Percentiles rank a stretch among this genome's conserved stretches.
Evolutionary conservation across 2,329 filamentous ascomycete species (phyloP).

Genomic region (Aspergillus japonicus): DNA sequence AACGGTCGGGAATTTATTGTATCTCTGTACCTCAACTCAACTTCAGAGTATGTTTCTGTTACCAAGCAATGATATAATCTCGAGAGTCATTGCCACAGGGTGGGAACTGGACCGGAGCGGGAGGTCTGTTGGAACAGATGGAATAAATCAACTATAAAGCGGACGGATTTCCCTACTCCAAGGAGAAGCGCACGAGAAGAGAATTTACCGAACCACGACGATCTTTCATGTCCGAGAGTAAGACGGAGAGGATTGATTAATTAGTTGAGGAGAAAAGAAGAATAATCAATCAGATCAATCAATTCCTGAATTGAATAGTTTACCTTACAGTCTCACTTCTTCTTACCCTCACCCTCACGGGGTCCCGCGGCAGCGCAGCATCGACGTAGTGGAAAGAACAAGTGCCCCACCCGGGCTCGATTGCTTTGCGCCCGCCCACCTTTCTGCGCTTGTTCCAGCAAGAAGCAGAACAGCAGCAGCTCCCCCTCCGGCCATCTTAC

Average conservation of each 20-base stretch:
- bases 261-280: neutral
- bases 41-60: neutral
- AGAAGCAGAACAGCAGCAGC: slow-evolving; percentile 12
- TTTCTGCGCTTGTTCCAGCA: slow-evolving; percentile 4
- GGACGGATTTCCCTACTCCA: neutral
- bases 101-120: neutral
- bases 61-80: slow-evolving; percentile 13
- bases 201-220: neutral
- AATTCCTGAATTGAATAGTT: too few relatives aligned
- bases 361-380: slow-evolving; percentile 13
- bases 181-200: too few relatives aligned
- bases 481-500: neutral
- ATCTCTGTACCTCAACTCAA: neutral
- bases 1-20: neutral
- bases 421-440: slow-evolving; percentile 4
- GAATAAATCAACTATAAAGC: neutral
- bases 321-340: too few relatives aligned
- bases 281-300: neutral
- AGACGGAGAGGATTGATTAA: neutral
- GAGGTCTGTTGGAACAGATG: neutral
- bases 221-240: neutral
- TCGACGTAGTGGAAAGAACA: slow-evolving; percentile 16
- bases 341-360: neutral
- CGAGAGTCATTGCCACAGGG: slow-evolving; percentile 7
- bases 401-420: slow-evolving; percentile 18